Percentiles rank a stretch among this genome's conserved stretches.
Evolutionary conservation across 345 rosid genomes (phyloP).

Genomic region (Populus davidiana): DNA sequence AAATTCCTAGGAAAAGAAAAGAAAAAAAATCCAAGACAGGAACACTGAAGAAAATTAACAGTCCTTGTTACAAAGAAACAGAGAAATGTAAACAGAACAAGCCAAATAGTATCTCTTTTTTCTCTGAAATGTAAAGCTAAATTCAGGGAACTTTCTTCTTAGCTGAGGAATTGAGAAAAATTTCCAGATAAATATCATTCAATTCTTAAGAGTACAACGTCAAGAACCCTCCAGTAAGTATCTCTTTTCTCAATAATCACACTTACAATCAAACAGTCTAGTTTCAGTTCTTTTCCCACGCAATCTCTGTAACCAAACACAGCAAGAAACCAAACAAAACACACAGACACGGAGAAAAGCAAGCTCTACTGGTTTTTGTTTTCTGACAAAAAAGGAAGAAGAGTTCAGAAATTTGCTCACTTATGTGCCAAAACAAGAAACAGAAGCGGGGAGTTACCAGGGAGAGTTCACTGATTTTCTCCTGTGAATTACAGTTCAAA

Average conservation of each 20-base stretch:
- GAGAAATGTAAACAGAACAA: background rate
- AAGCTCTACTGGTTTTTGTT: background rate
- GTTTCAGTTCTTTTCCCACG: background rate
- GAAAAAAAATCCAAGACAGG: background rate
- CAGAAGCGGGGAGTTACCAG: slow-evolving; percentile 37
- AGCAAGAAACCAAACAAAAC: background rate
- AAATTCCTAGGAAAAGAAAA: background rate
- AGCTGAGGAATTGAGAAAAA: background rate
- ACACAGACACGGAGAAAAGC: background rate
- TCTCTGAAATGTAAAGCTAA: background rate
- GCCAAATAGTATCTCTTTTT: background rate
- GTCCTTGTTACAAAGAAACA: background rate
- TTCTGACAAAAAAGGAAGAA: background rate
- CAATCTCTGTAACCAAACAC: background rate
- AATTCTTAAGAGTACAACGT: background rate
- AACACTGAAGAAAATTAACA: background rate
- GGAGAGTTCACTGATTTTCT: slow-evolving; percentile 16
- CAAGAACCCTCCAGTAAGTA: background rate
- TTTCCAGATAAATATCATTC: background rate
- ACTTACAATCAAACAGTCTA: background rate
- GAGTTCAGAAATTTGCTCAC: slow-evolving; percentile 3
- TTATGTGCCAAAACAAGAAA: slow-evolving; percentile 5
- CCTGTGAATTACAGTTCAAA: slow-evolving; percentile 16
- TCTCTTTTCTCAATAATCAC: background rate
- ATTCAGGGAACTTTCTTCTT: background rate